Evolutionary conservation across 148 eudicot genomes (phyloP), one percentile per base, ranked within the genome.

Genomic region (Polygonum aviculare): DNA sequence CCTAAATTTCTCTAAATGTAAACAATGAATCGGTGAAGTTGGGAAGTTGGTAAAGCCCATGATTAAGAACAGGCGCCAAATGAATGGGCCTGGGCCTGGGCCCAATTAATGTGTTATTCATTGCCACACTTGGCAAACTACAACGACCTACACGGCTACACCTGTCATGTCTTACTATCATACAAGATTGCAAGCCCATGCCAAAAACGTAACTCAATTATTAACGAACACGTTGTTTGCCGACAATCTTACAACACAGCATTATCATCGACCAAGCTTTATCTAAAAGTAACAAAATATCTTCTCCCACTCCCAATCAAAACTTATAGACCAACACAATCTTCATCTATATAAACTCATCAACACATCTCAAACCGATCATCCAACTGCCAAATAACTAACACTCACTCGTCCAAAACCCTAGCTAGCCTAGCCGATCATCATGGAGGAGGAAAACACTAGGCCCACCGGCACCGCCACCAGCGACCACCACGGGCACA

Each of bases 391-490:
- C 72, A 67, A 35, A 44, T 36, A 67, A 35, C 45, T 16, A 36
- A 36, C 15, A 36, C 45, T 3, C 41, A 65, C 41, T 36, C 16
- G 14, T 10, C 19, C 72, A 67, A 62, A 31, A 26, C 8, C 31
- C 31, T 6, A 57, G 12, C 3, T 26, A 26, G 31, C 31, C 31
- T 26, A 26, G 31, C 31, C 31, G 31, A 26, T 26, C 3, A 57
- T 12, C 44, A 67, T 67, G 72, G 72, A 67, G 10, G 72, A 67
- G 72, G 72, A 67, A 16, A 36, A 67, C 72, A 36, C 72, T 26
- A 71, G 22, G 48, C 50, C 15, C 50, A 15, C 73, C 73, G 54
- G 50, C n/a, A n/a, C n/a, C n/a, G n/a, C 38, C 35, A 73, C 75
- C 52, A 36, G 38, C 16, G 75, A 9, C 38, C 44, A 14, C 7